These are phyloP conservation scores for Pythium myriotylum DNA, from an alignment of 352 stramenopile species.

Conservation along the genomic window DNA sequence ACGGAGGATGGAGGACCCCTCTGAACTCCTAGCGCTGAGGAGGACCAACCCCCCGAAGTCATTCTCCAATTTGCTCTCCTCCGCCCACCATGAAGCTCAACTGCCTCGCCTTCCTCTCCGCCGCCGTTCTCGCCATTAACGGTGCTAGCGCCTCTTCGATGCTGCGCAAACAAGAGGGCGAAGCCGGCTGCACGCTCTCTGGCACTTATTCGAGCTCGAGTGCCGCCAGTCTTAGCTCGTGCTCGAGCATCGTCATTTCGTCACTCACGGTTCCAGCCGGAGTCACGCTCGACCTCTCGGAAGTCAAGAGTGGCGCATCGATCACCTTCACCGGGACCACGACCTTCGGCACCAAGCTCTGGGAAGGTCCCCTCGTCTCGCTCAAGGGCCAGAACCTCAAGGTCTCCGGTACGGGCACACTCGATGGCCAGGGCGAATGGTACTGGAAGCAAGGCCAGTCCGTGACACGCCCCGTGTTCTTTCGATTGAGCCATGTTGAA, in stretches of 20 bases:
- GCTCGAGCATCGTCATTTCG: conserved; percentile 29
- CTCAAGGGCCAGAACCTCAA: conserved; percentile 33
- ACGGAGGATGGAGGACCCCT: too few relatives aligned
- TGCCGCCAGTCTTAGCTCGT: conserved; percentile 32
- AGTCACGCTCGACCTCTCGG: conserved; percentile 40
- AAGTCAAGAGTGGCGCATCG: conserved; percentile 28
- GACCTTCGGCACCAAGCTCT: conserved; percentile 37
- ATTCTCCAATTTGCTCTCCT: too few relatives aligned
- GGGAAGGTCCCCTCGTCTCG: conserved; percentile 39
- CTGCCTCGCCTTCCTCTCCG: too few relatives aligned
- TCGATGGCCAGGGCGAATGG: conserved; percentile 39
- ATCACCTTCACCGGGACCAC: conserved; percentile 42
- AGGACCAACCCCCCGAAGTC: too few relatives aligned
- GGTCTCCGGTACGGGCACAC: conserved; percentile 35
- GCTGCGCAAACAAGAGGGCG: too few relatives aligned
- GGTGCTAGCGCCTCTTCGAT: too few relatives aligned
- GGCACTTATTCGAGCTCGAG: conserved; percentile 39
- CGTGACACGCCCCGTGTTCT: conserved; percentile 37
- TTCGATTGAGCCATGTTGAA: conserved; percentile 33
- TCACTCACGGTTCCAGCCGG: conserved; percentile 34
- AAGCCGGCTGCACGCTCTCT: conserved; percentile 42
- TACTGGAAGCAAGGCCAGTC: conserved; percentile 41
- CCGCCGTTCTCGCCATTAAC: too few relatives aligned
- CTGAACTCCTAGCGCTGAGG: too few relatives aligned
- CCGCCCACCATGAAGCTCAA: too few relatives aligned